phyloP scores from a whole-genome alignment of 495 filamentous ascomycete genomes.

The Talaromyces stipitatus region DNA sequence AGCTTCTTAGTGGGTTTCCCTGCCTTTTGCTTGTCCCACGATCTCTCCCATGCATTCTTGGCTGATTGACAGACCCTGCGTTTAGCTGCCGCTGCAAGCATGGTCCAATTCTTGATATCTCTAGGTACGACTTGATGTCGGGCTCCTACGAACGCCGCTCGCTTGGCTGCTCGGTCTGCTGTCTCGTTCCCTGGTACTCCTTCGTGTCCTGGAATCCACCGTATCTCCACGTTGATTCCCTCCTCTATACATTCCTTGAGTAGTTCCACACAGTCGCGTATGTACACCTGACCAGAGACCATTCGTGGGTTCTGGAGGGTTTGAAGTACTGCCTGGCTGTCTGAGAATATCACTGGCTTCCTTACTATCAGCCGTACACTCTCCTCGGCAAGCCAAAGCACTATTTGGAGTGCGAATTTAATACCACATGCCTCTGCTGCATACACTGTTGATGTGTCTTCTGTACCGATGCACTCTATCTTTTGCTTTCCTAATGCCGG shows the following conservation, averaged over 20 bases:
- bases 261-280: background rate
- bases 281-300: background rate
- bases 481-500: background rate
- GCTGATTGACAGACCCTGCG: no score
- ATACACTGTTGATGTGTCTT: background rate
- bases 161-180: conserved; percentile 12
- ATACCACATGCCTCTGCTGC: background rate
- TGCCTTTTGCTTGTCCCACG: conserved; percentile 4
- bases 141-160: background rate
- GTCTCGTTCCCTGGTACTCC: conserved; percentile 11
- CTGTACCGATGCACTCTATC: conserved; percentile 5
- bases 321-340: conserved; percentile 6
- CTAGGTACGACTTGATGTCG: conserved; percentile 1
- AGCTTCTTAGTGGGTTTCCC: conserved; percentile 7
- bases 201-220: conserved; percentile 11
- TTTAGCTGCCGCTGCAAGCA: background rate
- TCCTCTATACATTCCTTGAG: background rate
- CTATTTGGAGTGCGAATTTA: background rate
- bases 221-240: background rate
- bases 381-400: background rate
- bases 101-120: background rate
- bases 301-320: background rate
- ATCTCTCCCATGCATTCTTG: background rate
- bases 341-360: background rate
- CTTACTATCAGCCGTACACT: background rate